Conservation (phyloP, 305 asterid species). For the Lippia alba region DNA sequence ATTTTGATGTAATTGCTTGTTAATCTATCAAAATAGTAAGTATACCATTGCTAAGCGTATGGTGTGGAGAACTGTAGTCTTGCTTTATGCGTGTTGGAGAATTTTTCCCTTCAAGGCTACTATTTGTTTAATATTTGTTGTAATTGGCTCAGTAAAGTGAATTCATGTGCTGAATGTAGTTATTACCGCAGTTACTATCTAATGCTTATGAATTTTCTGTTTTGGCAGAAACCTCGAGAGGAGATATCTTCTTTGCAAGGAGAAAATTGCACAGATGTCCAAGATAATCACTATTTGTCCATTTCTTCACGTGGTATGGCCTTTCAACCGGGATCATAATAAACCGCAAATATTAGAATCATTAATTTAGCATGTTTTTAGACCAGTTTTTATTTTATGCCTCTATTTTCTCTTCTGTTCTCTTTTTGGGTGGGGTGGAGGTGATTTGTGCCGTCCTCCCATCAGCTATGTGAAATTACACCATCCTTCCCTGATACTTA, state of each 20-base stretch:
- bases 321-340: not conserved
- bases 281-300: conserved; percentile 37
- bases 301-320: conserved; percentile 49
- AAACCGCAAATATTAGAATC: not conserved
- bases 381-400: not conserved
- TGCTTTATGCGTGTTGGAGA: not conserved
- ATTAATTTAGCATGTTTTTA: not conserved
- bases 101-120: not conserved
- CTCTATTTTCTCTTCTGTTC: not conserved
- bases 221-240: conserved; percentile 38
- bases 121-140: not conserved
- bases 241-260: conserved; percentile 23
- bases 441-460: too few relatives aligned
- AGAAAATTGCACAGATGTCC: conserved; percentile 27
- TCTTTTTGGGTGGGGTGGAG: too few relatives aligned
- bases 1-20: not conserved
- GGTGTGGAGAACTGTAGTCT: not conserved
- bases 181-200: not conserved
- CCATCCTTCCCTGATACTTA: too few relatives aligned
- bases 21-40: not conserved
- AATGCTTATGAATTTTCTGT: conserved; percentile 33
- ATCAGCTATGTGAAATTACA: too few relatives aligned
- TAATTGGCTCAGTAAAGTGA: not conserved
- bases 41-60: not conserved
- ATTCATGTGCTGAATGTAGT: not conserved